A percentile compares a stretch with the other conserved stretches of the same genome.
Conservation (phyloP, 1,284 basidiomycete species). For the Pyrrhoderma noxium region DNA sequence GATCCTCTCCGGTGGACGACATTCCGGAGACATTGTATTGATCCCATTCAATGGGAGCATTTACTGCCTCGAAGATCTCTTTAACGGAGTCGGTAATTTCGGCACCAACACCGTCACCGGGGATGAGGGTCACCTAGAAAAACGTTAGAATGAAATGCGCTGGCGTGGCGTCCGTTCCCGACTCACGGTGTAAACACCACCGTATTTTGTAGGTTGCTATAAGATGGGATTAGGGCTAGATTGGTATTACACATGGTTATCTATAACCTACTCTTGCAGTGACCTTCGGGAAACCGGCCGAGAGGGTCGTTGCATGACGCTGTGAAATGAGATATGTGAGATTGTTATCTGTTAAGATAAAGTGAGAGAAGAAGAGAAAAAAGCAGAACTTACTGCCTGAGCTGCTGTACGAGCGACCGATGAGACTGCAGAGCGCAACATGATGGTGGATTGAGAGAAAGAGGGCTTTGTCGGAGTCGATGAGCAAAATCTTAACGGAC, state of each 20-base stretch:
- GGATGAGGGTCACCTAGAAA: slow-evolving; percentile 84
- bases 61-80: slow-evolving; percentile 96
- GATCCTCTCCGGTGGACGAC: slow-evolving; percentile 87
- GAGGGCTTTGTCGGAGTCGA: slow-evolving; percentile 23
- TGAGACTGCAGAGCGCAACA: slow-evolving; percentile 62
- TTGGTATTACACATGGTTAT: neutral
- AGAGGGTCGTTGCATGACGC: slow-evolving; percentile 73
- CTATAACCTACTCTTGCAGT: slow-evolving; percentile 50
- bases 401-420: slow-evolving; percentile 47
- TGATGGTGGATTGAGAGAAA: slow-evolving; percentile 29
- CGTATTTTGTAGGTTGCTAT: slow-evolving; percentile 89
- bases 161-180: slow-evolving; percentile 16
- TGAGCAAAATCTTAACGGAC: slow-evolving; percentile 13
- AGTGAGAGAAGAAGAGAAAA: neutral
- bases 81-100: slow-evolving; percentile 99
- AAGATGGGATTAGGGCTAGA: neutral
- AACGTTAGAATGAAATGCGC: slow-evolving; percentile 16
- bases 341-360: neutral
- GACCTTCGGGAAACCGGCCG: slow-evolving; percentile 73
- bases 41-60: slow-evolving; percentile 99
- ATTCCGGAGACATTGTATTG: slow-evolving; percentile 97
- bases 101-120: slow-evolving; percentile 93
- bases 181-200: slow-evolving; percentile 82
- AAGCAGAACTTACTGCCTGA: slow-evolving; percentile 40
- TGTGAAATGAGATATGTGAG: slow-evolving; percentile 23